Conservation (phyloP, 306 rosid species). For the Lotus japonicus region DNA sequence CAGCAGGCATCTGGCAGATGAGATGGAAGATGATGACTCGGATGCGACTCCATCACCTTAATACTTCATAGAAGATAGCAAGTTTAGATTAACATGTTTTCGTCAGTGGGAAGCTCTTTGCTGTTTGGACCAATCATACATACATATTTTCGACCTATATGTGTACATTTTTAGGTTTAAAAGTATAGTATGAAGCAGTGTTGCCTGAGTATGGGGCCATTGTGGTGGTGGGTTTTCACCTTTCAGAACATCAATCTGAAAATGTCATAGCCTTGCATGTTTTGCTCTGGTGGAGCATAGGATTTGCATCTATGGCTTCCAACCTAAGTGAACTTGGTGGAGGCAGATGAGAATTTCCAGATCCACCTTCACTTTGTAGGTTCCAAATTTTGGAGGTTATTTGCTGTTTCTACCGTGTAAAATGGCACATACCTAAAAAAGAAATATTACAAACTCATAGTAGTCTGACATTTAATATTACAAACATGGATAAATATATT, state of each 20-base stretch:
- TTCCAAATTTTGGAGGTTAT: not conserved
- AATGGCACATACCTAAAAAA: not conserved
- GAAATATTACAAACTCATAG: not conserved
- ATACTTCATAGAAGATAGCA: not conserved
- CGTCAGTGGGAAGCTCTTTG: slow-evolving; percentile 13
- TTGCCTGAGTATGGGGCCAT: not conserved
- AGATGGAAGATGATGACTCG: slow-evolving; percentile 54
- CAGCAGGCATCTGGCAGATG: slow-evolving; percentile 34
- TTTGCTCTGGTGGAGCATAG: not conserved
- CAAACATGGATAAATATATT: not conserved
- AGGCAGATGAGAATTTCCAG: not conserved
- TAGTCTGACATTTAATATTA: not conserved
- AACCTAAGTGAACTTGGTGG: not conserved
- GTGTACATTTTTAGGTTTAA: slow-evolving; percentile 8
- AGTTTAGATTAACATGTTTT: not conserved
- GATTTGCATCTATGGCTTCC: not conserved
- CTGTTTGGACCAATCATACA: not conserved
- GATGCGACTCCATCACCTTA: slow-evolving; percentile 9
- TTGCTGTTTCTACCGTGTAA: not conserved
- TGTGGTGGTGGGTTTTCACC: not conserved
- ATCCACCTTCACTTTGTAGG: not conserved
- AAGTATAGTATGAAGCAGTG: slow-evolving; percentile 1
- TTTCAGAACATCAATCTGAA: not conserved
- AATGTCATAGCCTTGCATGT: not conserved
- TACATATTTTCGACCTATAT: not conserved